A percentile compares a stretch with the other conserved stretches of the same genome.
Evolutionary conservation across 2,329 filamentous ascomycete genomes (phyloP).

Genomic region (Monilinia polystroma): DNA sequence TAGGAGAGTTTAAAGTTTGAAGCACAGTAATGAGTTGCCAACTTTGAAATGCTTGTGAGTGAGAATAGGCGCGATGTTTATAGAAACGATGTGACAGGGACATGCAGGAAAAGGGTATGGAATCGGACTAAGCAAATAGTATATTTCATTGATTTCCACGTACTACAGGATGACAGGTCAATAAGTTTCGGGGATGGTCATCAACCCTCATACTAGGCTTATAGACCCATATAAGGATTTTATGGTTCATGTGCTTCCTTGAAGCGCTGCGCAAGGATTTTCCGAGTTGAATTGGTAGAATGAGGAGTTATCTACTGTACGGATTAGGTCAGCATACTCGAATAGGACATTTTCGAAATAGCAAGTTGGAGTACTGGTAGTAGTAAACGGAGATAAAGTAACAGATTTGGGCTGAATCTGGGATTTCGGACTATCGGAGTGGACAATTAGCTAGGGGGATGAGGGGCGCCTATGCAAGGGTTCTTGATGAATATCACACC

Average conservation of each 20-base stretch:
- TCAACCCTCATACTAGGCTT: constrained; percentile 6
- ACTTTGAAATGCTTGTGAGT: constrained; percentile 6
- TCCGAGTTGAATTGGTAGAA: not conserved
- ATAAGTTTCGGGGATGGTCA: constrained; percentile 16
- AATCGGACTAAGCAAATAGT: not conserved
- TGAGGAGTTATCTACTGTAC: not conserved
- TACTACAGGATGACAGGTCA: constrained; percentile 12
- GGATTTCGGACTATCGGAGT: constrained; percentile 19
- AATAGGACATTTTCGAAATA: not conserved
- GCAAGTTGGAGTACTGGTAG: not conserved
- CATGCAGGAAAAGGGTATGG: constrained; percentile 6
- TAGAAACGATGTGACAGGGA: constrained; percentile 17
- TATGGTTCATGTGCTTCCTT: constrained; percentile 18
- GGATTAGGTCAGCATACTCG: not conserved
- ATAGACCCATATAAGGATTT: constrained; percentile 22
- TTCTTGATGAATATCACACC: constrained; percentile 16
- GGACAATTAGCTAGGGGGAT: not conserved
- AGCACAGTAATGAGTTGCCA: constrained; percentile 12
- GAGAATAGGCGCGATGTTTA: constrained; percentile 24
- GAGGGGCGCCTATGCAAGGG: constrained; percentile 22
- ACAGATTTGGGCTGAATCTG: constrained; percentile 11
- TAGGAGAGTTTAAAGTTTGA: constrained; percentile 11
- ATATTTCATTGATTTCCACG: constrained; percentile 6
- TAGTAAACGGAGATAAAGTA: not conserved
- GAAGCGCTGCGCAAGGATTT: constrained; percentile 22